Conservation (phyloP, 768 basidiomycete species). For the Lactifluus rugatus region DNA sequence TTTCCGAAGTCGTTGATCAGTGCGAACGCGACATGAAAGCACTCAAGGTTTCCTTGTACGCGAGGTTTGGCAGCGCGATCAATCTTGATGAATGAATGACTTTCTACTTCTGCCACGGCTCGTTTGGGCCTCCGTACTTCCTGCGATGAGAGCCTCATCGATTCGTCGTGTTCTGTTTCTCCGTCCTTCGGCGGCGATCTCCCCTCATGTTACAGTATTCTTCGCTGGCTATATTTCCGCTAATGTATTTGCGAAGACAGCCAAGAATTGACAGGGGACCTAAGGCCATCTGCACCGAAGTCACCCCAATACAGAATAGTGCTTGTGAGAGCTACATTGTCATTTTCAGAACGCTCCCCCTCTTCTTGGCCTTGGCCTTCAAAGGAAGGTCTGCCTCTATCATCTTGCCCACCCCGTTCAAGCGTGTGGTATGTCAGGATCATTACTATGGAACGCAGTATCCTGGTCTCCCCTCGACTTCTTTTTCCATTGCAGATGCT, state of each 20-base stretch:
- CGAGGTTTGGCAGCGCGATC: conserved; percentile 88
- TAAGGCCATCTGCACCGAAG: neutral
- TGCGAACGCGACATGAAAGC: conserved; percentile 72
- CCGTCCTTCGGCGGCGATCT: neutral
- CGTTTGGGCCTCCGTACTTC: neutral
- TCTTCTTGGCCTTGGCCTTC: no score
- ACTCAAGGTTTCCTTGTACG: conserved; percentile 71
- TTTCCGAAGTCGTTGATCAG: conserved; percentile 45
- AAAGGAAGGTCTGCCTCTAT: neutral
- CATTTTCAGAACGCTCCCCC: neutral
- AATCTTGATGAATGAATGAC: conserved; percentile 68
- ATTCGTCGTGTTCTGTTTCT: neutral
- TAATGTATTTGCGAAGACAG: neutral
- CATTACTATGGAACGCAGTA: neutral
- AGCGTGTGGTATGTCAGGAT: neutral
- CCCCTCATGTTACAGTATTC: neutral
- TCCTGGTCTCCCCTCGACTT: neutral
- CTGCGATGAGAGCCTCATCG: neutral
- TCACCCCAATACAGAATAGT: neutral
- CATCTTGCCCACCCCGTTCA: neutral
- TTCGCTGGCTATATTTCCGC: neutral
- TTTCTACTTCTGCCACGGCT: neutral
- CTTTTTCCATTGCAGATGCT: neutral
- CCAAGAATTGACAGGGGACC: neutral
- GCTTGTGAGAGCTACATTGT: neutral